Evolutionary conservation across 805 yeast species (phyloP), one percentile per base, ranked within the genome.

Genomic region (Kazachstania africana): DNA sequence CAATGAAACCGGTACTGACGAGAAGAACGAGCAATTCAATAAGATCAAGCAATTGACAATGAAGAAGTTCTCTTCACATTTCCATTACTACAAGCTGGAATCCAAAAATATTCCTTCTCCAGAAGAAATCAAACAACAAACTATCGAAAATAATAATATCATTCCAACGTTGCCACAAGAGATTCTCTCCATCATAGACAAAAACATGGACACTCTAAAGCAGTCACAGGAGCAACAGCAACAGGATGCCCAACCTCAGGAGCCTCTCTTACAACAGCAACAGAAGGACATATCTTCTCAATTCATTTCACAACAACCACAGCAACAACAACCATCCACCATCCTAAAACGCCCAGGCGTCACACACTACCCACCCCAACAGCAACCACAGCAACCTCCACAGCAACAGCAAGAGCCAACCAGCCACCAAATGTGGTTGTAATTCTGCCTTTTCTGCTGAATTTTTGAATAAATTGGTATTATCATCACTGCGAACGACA

Each of bases 11-110:
- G 22, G 5, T 24, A 21, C 14, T 20, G 30, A 35, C 13, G 28
- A 26, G 31, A 34, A 37, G 36, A 44, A 43, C 24, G 57, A 55
- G 29, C 41, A 49, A 13, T 51, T 54, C 33, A 45, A 47, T 33
- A 47, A 49, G 29, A 53, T 53, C 26, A 53, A 53, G 28, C 43
- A 42, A 26, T 38, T 53, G 24, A 53, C 59, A 8, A 46, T 54
- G 50, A 51, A 50, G 34, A 54, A 53, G 35, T 54, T 54, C 32
- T 45, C 55, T 14, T 44, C 54, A 0, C 57, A 51, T 38, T 54
- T 54, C 49, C 59, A 54, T 32, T 54, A 53, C 35, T 53, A 53
- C 37, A 44, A 37, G 32, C 40, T 38, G 21, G 50, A 46, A 20
- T 49, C 46, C 31, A 48, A 43, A 26, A 47, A 50, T 28, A 55